Evolutionary conservation across 257 asterid genomes (phyloP).

Genomic region (Asclepias syriaca): DNA sequence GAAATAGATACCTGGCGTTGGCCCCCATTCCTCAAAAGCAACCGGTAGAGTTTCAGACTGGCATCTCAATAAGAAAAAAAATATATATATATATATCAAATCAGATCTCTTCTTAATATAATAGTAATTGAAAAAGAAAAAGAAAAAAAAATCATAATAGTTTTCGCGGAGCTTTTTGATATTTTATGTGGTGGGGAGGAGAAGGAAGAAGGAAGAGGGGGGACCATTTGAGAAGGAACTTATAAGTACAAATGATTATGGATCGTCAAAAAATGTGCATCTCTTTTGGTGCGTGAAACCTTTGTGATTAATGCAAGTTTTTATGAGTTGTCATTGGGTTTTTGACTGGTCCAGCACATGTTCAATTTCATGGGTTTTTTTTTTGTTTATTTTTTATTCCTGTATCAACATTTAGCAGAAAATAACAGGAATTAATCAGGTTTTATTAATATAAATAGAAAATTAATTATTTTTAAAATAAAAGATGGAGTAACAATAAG

Average conservation of each 20-base stretch:
- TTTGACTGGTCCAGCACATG: neutral
- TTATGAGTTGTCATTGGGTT: slow-evolving; percentile 8
- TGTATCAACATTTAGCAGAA: no score
- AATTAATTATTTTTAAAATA: no score
- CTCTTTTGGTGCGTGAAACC: neutral
- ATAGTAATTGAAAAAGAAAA: no score
- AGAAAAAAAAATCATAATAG: neutral
- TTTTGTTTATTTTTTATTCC: no score
- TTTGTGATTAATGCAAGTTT: neutral
- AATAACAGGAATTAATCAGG: no score
- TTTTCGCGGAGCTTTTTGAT: neutral
- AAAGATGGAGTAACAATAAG: no score
- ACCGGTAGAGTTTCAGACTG: no score
- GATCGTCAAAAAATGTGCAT: neutral
- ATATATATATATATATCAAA: no score
- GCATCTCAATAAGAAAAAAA: no score
- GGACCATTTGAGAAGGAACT: neutral
- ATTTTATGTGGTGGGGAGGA: neutral
- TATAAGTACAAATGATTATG: neutral
- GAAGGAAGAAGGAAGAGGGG: neutral
- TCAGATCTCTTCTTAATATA: no score
- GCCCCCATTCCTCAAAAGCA: slow-evolving; percentile 4
- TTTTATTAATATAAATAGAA: no score
- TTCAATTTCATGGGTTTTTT: neutral
- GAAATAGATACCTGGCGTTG: slow-evolving; percentile 3